A percentile compares a stretch with the other conserved stretches of the same genome.
phyloP scores from a whole-genome alignment of 179 eudicot species.

The Corrigiola litoralis region DNA sequence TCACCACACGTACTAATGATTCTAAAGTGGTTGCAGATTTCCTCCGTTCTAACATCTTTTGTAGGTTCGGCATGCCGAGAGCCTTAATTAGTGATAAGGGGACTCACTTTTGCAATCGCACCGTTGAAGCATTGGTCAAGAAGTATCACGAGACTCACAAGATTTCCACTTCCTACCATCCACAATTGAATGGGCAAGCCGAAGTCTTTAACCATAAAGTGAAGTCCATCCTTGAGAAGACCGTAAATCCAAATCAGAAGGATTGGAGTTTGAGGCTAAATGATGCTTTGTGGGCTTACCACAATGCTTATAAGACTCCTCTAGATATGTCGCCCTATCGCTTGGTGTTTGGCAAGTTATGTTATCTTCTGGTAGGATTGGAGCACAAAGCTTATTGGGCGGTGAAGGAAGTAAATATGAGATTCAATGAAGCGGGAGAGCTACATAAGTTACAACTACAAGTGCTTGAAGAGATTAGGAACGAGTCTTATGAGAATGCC shows the following conservation, averaged over 20 bases:
- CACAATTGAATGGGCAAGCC: no score
- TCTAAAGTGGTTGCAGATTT: neutral
- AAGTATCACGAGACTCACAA: no score
- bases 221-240: no score
- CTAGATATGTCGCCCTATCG: no score
- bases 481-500: neutral
- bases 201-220: no score
- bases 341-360: no score
- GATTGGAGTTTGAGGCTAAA: no score
- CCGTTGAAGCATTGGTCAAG: neutral
- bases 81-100: neutral
- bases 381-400: neutral
- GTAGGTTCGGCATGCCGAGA: neutral
- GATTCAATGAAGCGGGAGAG: neutral
- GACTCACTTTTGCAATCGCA: neutral
- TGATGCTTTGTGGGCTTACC: no score
- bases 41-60: neutral
- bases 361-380: no score
- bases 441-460: neutral
- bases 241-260: no score
- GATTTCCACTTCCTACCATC: no score
- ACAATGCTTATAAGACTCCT: no score
- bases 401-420: neutral
- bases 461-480: neutral
- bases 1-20: neutral